A percentile compares a stretch with the other conserved stretches of the same genome.
Conservation (phyloP, 1,139 yeast species). For the Yamadazyma taylorii region DNA sequence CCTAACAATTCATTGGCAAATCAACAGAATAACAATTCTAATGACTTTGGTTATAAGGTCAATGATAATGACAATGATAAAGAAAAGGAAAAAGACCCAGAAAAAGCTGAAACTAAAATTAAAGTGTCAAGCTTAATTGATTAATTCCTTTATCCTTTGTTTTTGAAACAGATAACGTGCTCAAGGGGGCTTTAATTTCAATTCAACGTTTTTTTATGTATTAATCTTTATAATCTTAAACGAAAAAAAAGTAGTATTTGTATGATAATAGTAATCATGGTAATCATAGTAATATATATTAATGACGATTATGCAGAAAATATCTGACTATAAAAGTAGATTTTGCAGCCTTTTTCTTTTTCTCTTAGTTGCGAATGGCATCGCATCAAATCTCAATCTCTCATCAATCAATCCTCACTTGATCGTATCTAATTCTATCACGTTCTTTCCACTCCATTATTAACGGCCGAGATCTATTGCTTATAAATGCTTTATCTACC, state of each 20-base stretch:
- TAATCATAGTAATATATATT: too few relatives aligned
- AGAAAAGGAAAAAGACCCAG: background rate
- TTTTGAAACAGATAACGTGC: background rate
- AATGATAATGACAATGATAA: constrained; percentile 4
- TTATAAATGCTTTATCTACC: constrained; percentile 19
- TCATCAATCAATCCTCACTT: too few relatives aligned
- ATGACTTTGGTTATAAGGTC: background rate
- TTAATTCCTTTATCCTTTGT: too few relatives aligned
- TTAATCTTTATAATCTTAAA: background rate
- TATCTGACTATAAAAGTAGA: too few relatives aligned
- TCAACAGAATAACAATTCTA: constrained; percentile 1
- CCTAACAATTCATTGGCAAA: background rate
- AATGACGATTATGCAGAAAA: too few relatives aligned
- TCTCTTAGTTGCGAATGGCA: background rate
- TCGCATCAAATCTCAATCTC: too few relatives aligned
- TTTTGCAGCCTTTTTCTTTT: background rate
- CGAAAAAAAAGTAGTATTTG: too few relatives aligned
- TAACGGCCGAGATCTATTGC: too few relatives aligned
- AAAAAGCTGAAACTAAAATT: constrained; percentile 18
- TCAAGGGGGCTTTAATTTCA: background rate
- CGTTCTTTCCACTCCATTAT: too few relatives aligned
- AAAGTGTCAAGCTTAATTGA: constrained; percentile 29
- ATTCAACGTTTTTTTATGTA: background rate
- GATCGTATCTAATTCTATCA: too few relatives aligned
- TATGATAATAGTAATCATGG: background rate